These are phyloP conservation scores for Bolboschoenus planiculmis DNA, from an alignment of 176 grass and related monocot species.

Conservation along the genomic window DNA sequence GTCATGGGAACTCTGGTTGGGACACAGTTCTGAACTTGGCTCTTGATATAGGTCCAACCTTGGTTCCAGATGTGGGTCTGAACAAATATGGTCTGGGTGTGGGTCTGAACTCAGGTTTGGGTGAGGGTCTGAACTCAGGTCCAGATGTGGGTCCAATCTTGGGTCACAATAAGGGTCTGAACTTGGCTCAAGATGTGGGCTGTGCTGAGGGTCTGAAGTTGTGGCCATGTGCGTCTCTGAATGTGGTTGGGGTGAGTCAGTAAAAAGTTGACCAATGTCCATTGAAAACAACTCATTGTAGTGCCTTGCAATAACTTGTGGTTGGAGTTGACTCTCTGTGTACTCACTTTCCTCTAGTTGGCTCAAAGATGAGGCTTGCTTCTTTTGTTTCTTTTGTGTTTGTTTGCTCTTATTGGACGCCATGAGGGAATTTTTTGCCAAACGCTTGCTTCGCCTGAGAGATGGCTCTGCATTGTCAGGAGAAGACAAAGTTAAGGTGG, in stretches of 20 bases:
- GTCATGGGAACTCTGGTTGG: neutral
- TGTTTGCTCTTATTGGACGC: neutral
- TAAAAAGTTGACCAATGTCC: neutral
- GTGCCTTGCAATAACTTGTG: conserved; percentile 7
- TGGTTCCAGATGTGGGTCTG: neutral
- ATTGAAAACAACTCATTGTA: conserved; percentile 1
- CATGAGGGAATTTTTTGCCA: neutral
- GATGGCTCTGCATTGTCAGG: neutral
- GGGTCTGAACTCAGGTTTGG: neutral
- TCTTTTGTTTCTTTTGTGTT: neutral
- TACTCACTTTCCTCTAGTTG: neutral
- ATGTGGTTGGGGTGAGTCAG: neutral
- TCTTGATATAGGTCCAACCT: neutral
- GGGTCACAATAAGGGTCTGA: neutral
- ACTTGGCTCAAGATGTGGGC: neutral
- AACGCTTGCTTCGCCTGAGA: neutral
- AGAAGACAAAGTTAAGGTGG: neutral
- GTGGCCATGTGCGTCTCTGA: neutral
- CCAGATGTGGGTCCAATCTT: neutral
- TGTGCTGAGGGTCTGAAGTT: neutral
- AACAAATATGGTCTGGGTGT: neutral
- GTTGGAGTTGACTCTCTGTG: neutral
- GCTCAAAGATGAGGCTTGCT: neutral
- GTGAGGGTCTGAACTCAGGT: neutral
- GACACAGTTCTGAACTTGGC: neutral